Base-by-base conservation (phyloP, 208 protist species). In the Leishmania tarentolae region DNA sequence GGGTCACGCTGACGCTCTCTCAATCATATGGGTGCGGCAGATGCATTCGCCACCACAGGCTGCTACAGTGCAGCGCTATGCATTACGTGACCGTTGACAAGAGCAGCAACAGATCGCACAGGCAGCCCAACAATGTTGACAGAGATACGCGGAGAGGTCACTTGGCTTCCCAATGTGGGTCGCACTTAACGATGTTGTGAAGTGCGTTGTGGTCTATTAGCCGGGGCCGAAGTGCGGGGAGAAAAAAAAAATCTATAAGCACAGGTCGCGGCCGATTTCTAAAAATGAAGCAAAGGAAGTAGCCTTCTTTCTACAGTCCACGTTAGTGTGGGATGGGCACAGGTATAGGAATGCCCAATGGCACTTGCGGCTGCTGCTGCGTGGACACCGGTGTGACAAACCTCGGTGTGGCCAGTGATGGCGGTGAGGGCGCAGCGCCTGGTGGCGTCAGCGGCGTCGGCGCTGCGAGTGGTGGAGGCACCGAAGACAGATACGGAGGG, bases 301-400 rank as follows among this genome's bases (percentile, higher is more conserved):
- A 11, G 42, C 6, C 19, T 3, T 7, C 24, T 1, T n/a, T 21
- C 8, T 17, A 19, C 7, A 31, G 40, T 35, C 4, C 24, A 46
- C 21, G 19, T 85, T n/a, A 87, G 35, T 46, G 75, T 3, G 79
- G 68, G 15, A 85, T 42, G 1, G 80, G 84, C 8, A 81, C 74
- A 19, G 84, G 84, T 15, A 85, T 73, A 0, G 85, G 81, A 71
- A 85, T 76, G 44, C 74, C 7, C 15, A 81, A 40, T 8, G 61
- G 76, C n/a, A 6, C 70, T 21, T n/a, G 76, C 3, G 75, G 57
- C 17, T 70, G 83, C 24, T 65, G 59, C 59, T 61, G 35, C 5
- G 37, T 47, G 19, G 65, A 78, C 47, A 71, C 53, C 21, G 52
- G 37, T 46, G 65, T 78, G 59, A 37, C 7, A 17, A 69, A 19